phyloP scores from a whole-genome alignment of 768 basidiomycete genomes.

The Russula dissimulans region DNA sequence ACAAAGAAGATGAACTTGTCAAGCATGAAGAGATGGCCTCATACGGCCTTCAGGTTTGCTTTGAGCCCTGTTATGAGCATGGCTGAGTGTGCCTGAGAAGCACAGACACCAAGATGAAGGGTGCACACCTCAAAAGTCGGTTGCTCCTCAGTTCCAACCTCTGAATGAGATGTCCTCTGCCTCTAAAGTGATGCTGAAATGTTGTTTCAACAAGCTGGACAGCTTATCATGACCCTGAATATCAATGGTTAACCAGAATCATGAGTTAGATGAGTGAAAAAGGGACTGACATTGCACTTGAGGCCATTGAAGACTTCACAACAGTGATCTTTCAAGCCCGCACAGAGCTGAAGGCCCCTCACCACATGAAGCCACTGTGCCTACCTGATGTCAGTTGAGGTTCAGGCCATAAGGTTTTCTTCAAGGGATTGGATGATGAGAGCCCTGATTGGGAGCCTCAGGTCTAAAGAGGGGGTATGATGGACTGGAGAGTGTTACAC shows the following conservation, averaged over 20 bases:
- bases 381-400: slow-evolving; percentile 73
- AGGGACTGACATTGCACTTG: slow-evolving; percentile 61
- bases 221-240: slow-evolving; percentile 83
- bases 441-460: too few species aligned
- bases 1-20: slow-evolving; percentile 98
- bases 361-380: slow-evolving; percentile 89
- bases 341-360: slow-evolving; percentile 79
- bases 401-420: slow-evolving; percentile 54
- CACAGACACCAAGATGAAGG: neutral
- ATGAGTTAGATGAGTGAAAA: neutral
- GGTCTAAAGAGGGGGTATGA: too few species aligned
- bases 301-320: slow-evolving; percentile 92
- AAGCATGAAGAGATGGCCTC: slow-evolving; percentile 95
- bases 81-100: slow-evolving; percentile 4
- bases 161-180: slow-evolving; percentile 79
- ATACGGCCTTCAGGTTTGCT: slow-evolving; percentile 92
- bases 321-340: slow-evolving; percentile 69
- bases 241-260: slow-evolving; percentile 1
- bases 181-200: slow-evolving; percentile 81
- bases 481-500: too few species aligned
- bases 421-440: too few species aligned
- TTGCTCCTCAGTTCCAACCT: slow-evolving; percentile 98
- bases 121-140: slow-evolving; percentile 78
- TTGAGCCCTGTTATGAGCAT: slow-evolving; percentile 63
- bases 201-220: slow-evolving; percentile 70